phyloP scores from a whole-genome alignment of 1,284 basidiomycete genomes.

The Vanrija sp. region DNA sequence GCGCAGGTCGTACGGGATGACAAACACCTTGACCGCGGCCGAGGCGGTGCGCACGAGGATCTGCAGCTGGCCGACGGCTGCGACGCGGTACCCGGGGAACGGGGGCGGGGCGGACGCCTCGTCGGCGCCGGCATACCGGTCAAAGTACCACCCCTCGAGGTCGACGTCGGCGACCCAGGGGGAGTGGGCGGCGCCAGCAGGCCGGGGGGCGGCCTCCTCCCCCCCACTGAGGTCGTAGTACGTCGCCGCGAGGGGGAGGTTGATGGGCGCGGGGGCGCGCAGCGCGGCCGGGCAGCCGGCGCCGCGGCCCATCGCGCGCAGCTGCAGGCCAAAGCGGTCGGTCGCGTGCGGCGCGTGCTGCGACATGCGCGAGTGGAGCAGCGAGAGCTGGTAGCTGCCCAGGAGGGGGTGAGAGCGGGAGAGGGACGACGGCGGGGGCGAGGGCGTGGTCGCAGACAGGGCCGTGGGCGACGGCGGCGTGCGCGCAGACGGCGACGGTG shows the following conservation, averaged over 20 bases:
- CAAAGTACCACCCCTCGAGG: constrained; percentile 37
- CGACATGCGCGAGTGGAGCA: constrained; percentile 43
- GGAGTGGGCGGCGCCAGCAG: constrained; percentile 23
- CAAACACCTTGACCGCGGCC: constrained; percentile 52
- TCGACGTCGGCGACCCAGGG: constrained; percentile 47
- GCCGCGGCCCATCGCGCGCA: constrained; percentile 28
- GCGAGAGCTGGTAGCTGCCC: constrained; percentile 40
- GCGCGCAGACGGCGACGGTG: not conserved
- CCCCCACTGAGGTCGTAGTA: constrained; percentile 40
- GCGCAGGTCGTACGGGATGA: constrained; percentile 53
- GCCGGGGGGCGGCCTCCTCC: not conserved
- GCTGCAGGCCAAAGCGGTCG: constrained; percentile 24
- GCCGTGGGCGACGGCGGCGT: not conserved
- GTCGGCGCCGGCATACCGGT: constrained; percentile 5
- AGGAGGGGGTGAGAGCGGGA: constrained; percentile 41
- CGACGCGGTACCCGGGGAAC: constrained; percentile 54
- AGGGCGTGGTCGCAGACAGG: constrained; percentile 3
- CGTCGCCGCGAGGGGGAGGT: constrained; percentile 40
- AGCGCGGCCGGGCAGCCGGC: constrained; percentile 27
- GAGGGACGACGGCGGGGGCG: constrained; percentile 20
- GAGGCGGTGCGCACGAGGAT: constrained; percentile 52
- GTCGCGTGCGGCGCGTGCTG: constrained; percentile 30
- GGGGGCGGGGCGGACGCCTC: constrained; percentile 25
- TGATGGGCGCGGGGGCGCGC: constrained; percentile 28
- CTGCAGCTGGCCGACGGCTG: constrained; percentile 53